Conservation (phyloP, 495 filamentous ascomycete species). For the Choiromyces venosus region DNA sequence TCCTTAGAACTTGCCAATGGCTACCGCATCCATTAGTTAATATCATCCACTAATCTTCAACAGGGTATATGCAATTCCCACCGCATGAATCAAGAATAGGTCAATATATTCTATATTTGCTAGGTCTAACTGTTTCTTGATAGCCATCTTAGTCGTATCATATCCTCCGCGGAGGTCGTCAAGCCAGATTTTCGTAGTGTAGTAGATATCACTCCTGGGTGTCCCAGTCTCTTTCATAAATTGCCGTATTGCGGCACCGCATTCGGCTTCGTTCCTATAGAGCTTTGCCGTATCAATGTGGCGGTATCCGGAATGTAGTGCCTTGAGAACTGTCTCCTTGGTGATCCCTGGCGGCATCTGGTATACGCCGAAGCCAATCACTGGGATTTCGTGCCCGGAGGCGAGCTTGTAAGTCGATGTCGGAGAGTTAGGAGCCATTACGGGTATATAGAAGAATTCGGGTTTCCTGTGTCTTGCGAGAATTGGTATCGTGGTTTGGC, state of each 20-base stretch:
- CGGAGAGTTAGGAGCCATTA: neutral
- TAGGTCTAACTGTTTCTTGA: neutral
- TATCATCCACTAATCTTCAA: neutral
- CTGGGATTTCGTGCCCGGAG: neutral
- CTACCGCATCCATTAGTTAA: neutral
- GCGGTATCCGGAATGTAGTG: neutral
- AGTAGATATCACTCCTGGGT: neutral
- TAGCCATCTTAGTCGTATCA: neutral
- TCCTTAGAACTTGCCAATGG: neutral
- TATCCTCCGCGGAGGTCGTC: neutral
- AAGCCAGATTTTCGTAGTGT: neutral
- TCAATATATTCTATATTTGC: neutral
- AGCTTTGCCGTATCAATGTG: neutral
- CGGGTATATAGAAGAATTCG: neutral
- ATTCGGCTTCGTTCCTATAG: neutral
- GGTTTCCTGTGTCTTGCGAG: neutral
- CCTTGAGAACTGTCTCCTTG: neutral
- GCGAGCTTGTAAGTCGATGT: neutral
- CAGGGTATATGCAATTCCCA: neutral
- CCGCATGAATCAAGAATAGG: neutral
- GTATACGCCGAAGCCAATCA: neutral
- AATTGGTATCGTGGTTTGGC: neutral
- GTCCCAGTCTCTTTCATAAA: neutral
- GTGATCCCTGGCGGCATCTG: neutral
- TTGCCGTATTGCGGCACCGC: neutral